Conservation (phyloP, 768 basidiomycete species). For the Russula olivacea region DNA sequence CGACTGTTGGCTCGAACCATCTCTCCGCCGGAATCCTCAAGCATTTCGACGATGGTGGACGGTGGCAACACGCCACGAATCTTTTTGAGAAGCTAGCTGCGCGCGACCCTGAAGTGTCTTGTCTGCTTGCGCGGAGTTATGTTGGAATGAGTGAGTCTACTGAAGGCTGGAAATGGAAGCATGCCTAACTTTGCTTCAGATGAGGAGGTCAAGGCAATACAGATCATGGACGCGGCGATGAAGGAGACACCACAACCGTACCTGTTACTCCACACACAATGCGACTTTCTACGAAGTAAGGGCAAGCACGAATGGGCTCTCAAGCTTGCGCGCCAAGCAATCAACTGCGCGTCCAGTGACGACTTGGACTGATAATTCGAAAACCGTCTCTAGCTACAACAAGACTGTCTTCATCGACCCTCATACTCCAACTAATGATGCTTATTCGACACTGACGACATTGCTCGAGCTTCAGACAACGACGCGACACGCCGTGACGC, state of each 20-base stretch:
- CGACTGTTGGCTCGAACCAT: slow-evolving; percentile 94
- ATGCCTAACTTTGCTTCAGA: slow-evolving; percentile 43
- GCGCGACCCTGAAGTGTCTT: slow-evolving; percentile 86
- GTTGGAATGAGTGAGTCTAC: slow-evolving; percentile 88
- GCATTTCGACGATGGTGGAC: slow-evolving; percentile 90
- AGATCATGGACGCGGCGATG: slow-evolving; percentile 83
- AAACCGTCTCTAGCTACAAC: too few species aligned
- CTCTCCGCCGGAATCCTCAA: slow-evolving; percentile 92
- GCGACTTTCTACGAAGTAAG: slow-evolving; percentile 87
- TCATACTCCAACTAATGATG: too few species aligned
- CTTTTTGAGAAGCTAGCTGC: slow-evolving; percentile 85
- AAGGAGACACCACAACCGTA: slow-evolving; percentile 86
- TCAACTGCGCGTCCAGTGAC: slow-evolving; percentile 98
- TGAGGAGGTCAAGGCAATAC: slow-evolving; percentile 97
- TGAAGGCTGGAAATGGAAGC: not conserved
- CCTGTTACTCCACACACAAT: slow-evolving; percentile 89
- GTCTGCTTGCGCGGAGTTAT: slow-evolving; percentile 81
- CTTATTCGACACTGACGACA: too few species aligned
- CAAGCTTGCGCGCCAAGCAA: slow-evolving; percentile 87
- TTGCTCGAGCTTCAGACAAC: too few species aligned
- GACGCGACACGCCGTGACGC: too few species aligned
- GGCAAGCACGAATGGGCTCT: slow-evolving; percentile 84
- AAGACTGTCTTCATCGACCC: too few species aligned
- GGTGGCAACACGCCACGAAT: slow-evolving; percentile 84
- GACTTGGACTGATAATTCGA: too few species aligned